Conservation (phyloP, 2,329 filamentous ascomycete species). For the Diaporthe eres region DNA sequence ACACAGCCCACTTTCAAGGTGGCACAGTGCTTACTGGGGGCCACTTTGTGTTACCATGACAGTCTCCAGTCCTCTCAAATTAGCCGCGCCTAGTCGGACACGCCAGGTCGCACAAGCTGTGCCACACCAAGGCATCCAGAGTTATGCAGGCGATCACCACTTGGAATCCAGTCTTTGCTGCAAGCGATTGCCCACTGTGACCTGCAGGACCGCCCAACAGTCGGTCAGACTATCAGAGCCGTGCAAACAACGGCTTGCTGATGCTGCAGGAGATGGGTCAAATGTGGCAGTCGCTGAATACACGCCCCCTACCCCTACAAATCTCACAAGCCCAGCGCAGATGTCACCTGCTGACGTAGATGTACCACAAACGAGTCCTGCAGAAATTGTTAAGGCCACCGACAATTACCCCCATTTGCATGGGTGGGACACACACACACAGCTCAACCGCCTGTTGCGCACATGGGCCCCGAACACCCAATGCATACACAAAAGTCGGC, state of each 20-base stretch:
- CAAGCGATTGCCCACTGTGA: constrained; percentile 22
- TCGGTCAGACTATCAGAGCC: constrained; percentile 33
- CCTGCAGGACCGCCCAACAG: constrained; percentile 4
- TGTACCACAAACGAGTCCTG: constrained; percentile 7
- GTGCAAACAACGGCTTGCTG: constrained; percentile 14
- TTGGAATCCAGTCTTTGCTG: neutral
- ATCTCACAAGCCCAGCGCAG: constrained; percentile 3
- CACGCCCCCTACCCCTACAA: constrained; percentile 17
- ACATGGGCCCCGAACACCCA: constrained; percentile 8
- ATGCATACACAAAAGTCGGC: constrained; percentile 9
- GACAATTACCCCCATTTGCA: constrained; percentile 31
- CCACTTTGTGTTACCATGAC: constrained; percentile 34
- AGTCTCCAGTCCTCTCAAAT: constrained; percentile 10
- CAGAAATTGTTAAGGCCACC: constrained; percentile 38
- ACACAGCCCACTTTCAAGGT: constrained; percentile 34
- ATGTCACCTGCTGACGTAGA: constrained; percentile 31
- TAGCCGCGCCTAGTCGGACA: constrained; percentile 29
- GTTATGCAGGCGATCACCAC: neutral
- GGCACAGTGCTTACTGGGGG: constrained; percentile 37
- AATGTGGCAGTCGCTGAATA: constrained; percentile 16
- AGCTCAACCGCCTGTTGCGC: constrained; percentile 11
- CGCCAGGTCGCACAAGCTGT: constrained; percentile 28
- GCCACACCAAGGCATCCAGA: constrained; percentile 13
- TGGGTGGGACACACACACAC: neutral
- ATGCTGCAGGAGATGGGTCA: constrained; percentile 29